Percentiles rank a stretch among this genome's conserved stretches.
These are phyloP conservation scores for Arabis hirsuta DNA, from an alignment of 345 rosid species.

Conservation along the genomic window DNA sequence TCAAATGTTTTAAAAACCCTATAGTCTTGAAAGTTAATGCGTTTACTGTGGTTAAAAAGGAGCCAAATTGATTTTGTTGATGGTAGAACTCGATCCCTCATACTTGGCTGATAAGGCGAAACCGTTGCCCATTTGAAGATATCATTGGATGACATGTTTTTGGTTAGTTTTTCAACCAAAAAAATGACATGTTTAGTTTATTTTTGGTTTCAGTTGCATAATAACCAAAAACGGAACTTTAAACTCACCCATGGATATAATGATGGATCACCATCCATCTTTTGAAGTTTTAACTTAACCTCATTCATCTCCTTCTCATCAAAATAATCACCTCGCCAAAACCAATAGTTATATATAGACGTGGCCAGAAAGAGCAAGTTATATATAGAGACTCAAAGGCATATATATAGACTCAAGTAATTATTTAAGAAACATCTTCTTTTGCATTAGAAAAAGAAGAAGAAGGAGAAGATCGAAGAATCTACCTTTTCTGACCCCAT, in stretches of 20 bases:
- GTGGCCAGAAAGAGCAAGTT: constrained; percentile 25
- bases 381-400: constrained; percentile 29
- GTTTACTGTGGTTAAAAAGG: no score
- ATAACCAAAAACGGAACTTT: constrained; percentile 1
- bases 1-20: no score
- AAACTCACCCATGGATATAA: constrained; percentile 1
- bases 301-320: constrained; percentile 6
- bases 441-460: background rate
- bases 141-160: no score
- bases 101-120: no score
- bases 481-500: constrained; percentile 15
- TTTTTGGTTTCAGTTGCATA: background rate
- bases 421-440: background rate
- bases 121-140: no score
- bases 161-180: background rate
- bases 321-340: constrained; percentile 15
- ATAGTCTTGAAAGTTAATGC: no score
- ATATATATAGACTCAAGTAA: background rate
- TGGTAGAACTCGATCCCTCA: no score
- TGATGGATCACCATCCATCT: constrained; percentile 13
- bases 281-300: constrained; percentile 10
- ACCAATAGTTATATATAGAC: constrained; percentile 35
- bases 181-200: background rate
- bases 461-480: background rate
- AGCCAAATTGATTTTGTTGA: no score